A percentile compares a stretch with the other conserved stretches of the same genome.
Conservation (phyloP, 2,329 filamentous ascomycete genomes). For the Colletotrichum echinochloae region DNA sequence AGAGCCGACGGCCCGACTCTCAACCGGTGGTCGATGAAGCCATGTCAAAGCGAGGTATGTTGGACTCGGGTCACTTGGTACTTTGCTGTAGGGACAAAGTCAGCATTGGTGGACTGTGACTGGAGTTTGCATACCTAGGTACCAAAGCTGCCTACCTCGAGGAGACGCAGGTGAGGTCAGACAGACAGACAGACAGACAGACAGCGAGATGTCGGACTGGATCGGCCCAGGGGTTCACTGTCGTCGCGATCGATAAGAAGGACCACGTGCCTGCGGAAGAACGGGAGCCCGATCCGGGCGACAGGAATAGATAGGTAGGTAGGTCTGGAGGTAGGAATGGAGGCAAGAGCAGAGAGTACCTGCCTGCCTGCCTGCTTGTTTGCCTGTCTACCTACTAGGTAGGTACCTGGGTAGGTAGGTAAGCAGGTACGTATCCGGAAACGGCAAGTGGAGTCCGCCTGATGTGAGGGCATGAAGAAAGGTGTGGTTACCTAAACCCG, state of each 20-base stretch:
- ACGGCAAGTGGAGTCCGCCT: not conserved
- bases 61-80: not conserved
- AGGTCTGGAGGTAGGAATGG: too few species aligned
- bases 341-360: not conserved
- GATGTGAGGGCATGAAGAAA: not conserved
- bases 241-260: not conserved
- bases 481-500: too few species aligned
- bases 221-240: constrained; percentile 30
- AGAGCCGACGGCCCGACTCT: not conserved
- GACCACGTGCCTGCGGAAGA: constrained; percentile 25
- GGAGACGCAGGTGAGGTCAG: constrained; percentile 19
- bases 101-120: not conserved
- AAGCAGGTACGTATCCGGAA: not conserved
- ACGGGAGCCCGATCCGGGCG: constrained; percentile 18
- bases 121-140: not conserved
- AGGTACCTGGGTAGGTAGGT: not conserved
- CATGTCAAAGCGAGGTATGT: not conserved
- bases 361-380: too few species aligned
- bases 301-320: not conserved
- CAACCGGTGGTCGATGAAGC: not conserved
- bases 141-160: too few species aligned
- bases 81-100: not conserved
- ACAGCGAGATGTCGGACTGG: not conserved
- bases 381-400: not conserved
- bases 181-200: not conserved